Conservation (phyloP, 2,329 filamentous ascomycete species). For the Fusarium pilosicola region DNA sequence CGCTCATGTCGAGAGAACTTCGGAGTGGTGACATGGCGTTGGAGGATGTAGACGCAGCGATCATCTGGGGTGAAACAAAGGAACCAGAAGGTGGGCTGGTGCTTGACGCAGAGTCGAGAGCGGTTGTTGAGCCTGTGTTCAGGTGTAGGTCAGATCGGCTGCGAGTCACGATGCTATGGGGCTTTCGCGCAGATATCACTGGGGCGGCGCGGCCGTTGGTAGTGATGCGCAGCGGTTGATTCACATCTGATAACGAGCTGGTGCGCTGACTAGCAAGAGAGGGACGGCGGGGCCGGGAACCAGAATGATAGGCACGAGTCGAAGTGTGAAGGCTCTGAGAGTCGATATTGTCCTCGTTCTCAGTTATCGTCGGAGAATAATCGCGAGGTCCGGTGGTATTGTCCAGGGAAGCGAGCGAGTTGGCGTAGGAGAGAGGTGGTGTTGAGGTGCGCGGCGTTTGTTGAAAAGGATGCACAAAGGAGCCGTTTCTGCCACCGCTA, state of each 20-base stretch:
- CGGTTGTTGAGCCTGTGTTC: slow-evolving; percentile 44
- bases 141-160: slow-evolving; percentile 62
- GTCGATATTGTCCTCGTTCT: slow-evolving; percentile 59
- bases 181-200: slow-evolving; percentile 52
- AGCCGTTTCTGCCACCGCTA: slow-evolving; percentile 61
- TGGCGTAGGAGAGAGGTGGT: slow-evolving; percentile 67
- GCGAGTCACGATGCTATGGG: slow-evolving; percentile 46
- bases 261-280: slow-evolving; percentile 49
- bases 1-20: slow-evolving; percentile 65
- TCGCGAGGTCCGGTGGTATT: slow-evolving; percentile 56
- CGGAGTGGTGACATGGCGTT: slow-evolving; percentile 63
- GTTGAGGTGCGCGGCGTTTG: slow-evolving; percentile 71
- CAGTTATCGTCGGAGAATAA: slow-evolving; percentile 65
- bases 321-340: slow-evolving; percentile 29
- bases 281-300: slow-evolving; percentile 43
- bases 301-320: slow-evolving; percentile 34
- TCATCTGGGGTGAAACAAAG: slow-evolving; percentile 40
- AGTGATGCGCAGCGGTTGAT: slow-evolving; percentile 42
- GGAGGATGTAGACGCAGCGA: slow-evolving; percentile 44
- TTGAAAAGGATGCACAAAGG: slow-evolving; percentile 72
- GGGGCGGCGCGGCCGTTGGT: slow-evolving; percentile 44
- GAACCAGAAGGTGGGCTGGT: slow-evolving; percentile 44
- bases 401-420: slow-evolving; percentile 64
- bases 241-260: slow-evolving; percentile 49
- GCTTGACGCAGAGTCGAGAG: slow-evolving; percentile 40